Base-by-base conservation (phyloP, 2,329 filamentous ascomycete genomes). In the Aspergillus calidoustus region DNA sequence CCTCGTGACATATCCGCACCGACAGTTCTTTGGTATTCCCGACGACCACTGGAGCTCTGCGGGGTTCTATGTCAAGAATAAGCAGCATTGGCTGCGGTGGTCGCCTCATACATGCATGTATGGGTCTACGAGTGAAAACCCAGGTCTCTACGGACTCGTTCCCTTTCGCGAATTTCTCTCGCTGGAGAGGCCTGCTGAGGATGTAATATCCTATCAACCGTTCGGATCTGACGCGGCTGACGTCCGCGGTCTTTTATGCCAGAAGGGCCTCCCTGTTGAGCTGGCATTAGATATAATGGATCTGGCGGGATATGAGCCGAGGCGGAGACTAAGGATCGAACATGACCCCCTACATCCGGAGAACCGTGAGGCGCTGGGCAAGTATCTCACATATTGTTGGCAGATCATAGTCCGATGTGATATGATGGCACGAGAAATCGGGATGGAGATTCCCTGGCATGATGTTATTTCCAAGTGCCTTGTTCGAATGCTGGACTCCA, bases 371-470 rank as follows among this genome's bases (percentile, higher is more conserved):
- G 57, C 43, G 19, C 22, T 60, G 9, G 19, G 17, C 7, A 49
- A 31, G n/a, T 60, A 60, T 34, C 51, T 60, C 4, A 54, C 17
- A 2, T 54, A 19, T 43, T 54, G 57, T 31, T 54, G 57, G 57
- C 28, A 28, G 3, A 54, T n/a, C 17, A 30, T 60, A 3, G 22
- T 60, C 28, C 51, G 57, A 22, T 54, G 51, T n/a, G 49, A 54
- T 17, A 54, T 60, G 44, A 41, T 60, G 17, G 57, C 57, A 8
- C 31, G 50, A 17, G 57, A 19, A 7, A 6, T 54, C 2, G 31
- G 30, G 4, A 17, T 25, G 5, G 31, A 41, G 7, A 49, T 60
- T n/a, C 2, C 25, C 28, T 60, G 57, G 57, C 5, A 41, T 41
- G 34, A 41, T 41, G 9, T 41, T 13, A 5, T 41, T 15, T 13